A percentile compares a stretch with the other conserved stretches of the same genome.
Evolutionary conservation across 2,329 filamentous ascomycete species (phyloP).

Genomic region (Paracoccidioides lutzii): DNA sequence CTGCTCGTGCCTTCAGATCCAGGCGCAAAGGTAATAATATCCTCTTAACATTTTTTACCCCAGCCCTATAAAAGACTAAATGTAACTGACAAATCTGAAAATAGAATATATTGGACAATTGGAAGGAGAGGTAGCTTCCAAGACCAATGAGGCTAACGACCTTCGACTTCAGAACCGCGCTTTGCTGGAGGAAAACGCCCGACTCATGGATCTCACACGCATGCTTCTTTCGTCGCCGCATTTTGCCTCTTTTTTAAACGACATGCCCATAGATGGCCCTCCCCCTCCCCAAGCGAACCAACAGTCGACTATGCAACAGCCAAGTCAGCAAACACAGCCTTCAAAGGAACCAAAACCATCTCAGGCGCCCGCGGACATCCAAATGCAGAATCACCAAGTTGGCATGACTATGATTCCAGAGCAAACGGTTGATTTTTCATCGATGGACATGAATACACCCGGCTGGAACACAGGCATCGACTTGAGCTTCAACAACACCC

Average conservation of each 20-base stretch:
- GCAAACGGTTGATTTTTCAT: constrained; percentile 59
- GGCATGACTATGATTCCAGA: constrained; percentile 77
- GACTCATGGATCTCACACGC: constrained; percentile 62
- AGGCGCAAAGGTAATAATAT: constrained; percentile 73
- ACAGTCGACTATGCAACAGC: constrained; percentile 24
- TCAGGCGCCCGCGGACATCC: constrained; percentile 37
- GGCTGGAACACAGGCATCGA: constrained; percentile 36
- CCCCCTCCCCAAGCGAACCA: constrained; percentile 24
- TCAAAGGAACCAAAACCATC: constrained; percentile 54
- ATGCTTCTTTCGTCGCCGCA: constrained; percentile 69
- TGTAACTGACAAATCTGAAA: neutral
- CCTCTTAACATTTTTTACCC: neutral
- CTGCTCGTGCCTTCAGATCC: constrained; percentile 93
- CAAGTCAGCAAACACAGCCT: constrained; percentile 30
- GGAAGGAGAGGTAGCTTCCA: constrained; percentile 73
- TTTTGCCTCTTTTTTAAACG: constrained; percentile 68
- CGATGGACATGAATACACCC: constrained; percentile 45
- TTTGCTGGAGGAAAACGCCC: constrained; percentile 73
- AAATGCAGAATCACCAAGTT: constrained; percentile 50
- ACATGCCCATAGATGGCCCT: constrained; percentile 50
- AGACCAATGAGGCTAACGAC: constrained; percentile 70
- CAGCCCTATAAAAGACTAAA: no score
- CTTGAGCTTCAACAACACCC: constrained; percentile 31
- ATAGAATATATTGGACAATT: constrained; percentile 94
- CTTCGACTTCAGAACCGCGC: constrained; percentile 69